A percentile compares a stretch with the other conserved stretches of the same genome.
Conservation (phyloP, 2,329 filamentous ascomycete genomes). For the Metarhizium album region DNA sequence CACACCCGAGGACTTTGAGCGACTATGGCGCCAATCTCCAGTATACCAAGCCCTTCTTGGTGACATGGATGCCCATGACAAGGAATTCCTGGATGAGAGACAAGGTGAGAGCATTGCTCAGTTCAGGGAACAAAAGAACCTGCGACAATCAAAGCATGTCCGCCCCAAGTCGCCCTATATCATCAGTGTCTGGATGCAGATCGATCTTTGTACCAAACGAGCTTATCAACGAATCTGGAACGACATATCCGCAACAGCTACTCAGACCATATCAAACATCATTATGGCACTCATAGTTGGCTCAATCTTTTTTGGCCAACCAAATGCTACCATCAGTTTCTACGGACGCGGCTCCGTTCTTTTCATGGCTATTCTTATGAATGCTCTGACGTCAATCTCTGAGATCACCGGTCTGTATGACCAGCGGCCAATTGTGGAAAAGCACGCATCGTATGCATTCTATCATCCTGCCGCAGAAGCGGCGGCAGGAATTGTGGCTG, state of each 20-base stretch:
- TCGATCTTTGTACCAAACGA: conserved; percentile 38
- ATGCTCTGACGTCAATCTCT: conserved; percentile 44
- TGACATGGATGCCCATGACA: conserved; percentile 41
- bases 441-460: conserved; percentile 37
- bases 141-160: conserved; percentile 40
- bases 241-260: conserved; percentile 36
- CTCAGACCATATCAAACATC: conserved; percentile 35
- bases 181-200: conserved; percentile 44
- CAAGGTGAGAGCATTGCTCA: conserved; percentile 26
- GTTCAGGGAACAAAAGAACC: conserved; percentile 37
- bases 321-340: conserved; percentile 39
- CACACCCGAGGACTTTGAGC: conserved; percentile 59
- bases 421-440: conserved; percentile 37
- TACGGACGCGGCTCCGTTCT: conserved; percentile 43
- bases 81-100: conserved; percentile 31
- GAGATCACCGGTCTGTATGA: conserved; percentile 38
- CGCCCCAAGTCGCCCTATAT: conserved; percentile 46
- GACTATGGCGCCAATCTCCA: conserved; percentile 32
- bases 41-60: conserved; percentile 30
- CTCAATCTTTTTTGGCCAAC: conserved; percentile 45
- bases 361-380: conserved; percentile 51
- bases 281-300: conserved; percentile 51
- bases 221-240: conserved; percentile 42
- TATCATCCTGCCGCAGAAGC: conserved; percentile 44
- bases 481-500: conserved; percentile 40